These are phyloP conservation scores for Verbena officinalis DNA, from an alignment of 257 asterid species.

Conservation along the genomic window DNA sequence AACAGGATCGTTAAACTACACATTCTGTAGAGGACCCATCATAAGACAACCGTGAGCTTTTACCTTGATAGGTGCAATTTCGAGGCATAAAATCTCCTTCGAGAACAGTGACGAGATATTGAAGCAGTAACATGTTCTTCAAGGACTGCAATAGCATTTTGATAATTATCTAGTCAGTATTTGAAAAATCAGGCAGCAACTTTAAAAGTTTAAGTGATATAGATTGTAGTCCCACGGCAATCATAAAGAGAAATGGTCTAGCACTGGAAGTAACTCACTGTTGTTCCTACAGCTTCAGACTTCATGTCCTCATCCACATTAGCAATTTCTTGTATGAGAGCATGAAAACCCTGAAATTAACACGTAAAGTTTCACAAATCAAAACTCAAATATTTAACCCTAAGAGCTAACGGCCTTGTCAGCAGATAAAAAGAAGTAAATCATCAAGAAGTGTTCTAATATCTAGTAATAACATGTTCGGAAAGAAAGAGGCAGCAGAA, in stretches of 20 bases:
- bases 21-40: constrained; percentile 4
- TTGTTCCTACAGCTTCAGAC: constrained; percentile 41
- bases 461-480: not conserved
- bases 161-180: constrained; percentile 3
- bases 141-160: constrained; percentile 53
- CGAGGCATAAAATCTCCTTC: constrained; percentile 80
- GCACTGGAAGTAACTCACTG: constrained; percentile 41
- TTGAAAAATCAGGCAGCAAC: not conserved
- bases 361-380: constrained; percentile 16
- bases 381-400: constrained; percentile 19
- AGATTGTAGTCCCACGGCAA: not conserved
- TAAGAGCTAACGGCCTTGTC: constrained; percentile 11
- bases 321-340: constrained; percentile 67
- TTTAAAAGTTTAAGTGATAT: constrained; percentile 10
- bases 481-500: constrained; percentile 13
- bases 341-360: constrained; percentile 68
- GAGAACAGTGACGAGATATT: constrained; percentile 73
- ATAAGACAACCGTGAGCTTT: not conserved
- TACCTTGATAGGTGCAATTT: constrained; percentile 60
- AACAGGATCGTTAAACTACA: constrained; percentile 9
- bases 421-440: constrained; percentile 19
- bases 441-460: constrained; percentile 13
- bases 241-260: constrained; percentile 5
- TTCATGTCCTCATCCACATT: constrained; percentile 32
- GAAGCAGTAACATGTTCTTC: constrained; percentile 76